phyloP scores from a whole-genome alignment of 345 rosid genomes.

The Heritiera fomes region DNA sequence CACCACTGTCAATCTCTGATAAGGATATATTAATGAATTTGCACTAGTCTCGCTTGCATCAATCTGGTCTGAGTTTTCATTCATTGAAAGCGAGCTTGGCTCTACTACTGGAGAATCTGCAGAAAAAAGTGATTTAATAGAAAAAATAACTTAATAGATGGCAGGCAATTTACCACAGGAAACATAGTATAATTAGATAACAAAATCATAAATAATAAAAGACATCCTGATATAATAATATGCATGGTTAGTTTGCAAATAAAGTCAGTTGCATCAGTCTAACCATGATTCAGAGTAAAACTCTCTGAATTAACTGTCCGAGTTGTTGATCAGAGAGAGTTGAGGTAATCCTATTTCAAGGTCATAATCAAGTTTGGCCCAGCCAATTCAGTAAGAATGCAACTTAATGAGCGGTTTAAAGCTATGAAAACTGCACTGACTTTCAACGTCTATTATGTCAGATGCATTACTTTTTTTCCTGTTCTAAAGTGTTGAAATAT shows the following conservation, averaged over 20 bases:
- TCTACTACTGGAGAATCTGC: slow-evolving; percentile 3
- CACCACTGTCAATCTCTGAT: too few species aligned
- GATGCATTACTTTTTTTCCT: not conserved
- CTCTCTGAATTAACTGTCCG: slow-evolving; percentile 4
- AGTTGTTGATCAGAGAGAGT: not conserved
- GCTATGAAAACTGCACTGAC: not conserved
- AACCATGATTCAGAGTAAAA: not conserved
- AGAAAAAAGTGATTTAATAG: too few species aligned
- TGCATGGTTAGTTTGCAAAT: not conserved
- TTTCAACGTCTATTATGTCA: not conserved
- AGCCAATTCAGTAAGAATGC: not conserved
- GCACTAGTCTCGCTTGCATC: not conserved
- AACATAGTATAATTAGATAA: too few species aligned
- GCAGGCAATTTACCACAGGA: too few species aligned
- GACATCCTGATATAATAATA: not conserved
- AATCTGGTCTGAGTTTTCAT: not conserved
- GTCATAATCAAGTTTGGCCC: not conserved
- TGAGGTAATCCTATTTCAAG: not conserved
- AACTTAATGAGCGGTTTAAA: slow-evolving; percentile 7
- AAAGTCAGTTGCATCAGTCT: not conserved
- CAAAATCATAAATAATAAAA: not conserved
- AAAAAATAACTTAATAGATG: too few species aligned
- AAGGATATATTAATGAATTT: too few species aligned
- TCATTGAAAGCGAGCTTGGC: not conserved
- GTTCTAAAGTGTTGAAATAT: too few species aligned